Evolutionary conservation across 2,329 filamentous ascomycete species (phyloP).

Genomic region (Dothistroma septosporum): DNA sequence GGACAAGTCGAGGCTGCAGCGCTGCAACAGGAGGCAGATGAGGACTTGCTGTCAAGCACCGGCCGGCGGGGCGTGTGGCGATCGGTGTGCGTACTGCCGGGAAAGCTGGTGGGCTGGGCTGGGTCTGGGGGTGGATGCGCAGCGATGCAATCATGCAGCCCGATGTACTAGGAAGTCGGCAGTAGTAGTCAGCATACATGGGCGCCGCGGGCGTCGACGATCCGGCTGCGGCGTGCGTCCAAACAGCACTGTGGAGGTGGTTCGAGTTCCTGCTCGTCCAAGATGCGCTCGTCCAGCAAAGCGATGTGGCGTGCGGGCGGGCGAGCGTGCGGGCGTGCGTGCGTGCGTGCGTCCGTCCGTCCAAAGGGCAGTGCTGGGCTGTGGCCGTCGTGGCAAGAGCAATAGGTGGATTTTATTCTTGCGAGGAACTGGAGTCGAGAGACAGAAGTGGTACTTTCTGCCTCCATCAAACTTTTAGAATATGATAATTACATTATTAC

Average conservation of each 20-base stretch:
- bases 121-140: too few relatives aligned
- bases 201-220: neutral
- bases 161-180: neutral
- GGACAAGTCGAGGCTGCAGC: neutral
- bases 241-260: neutral
- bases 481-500: neutral
- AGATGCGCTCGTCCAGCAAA: neutral
- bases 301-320: too few relatives aligned
- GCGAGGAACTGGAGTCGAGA: neutral
- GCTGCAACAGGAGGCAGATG: neutral
- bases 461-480: neutral
- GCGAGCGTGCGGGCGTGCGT: too few relatives aligned
- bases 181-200: neutral
- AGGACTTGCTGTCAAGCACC: conserved; percentile 4
- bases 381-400: neutral
- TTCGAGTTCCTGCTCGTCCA: neutral
- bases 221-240: neutral
- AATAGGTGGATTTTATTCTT: neutral
- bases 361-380: neutral
- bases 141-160: neutral
- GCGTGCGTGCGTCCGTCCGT: too few relatives aligned
- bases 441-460: neutral
- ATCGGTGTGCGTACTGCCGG: neutral
- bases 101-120: neutral
- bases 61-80: neutral